Evolutionary conservation across 805 yeast species (phyloP).

Genomic region (Starmerella apis): DNA sequence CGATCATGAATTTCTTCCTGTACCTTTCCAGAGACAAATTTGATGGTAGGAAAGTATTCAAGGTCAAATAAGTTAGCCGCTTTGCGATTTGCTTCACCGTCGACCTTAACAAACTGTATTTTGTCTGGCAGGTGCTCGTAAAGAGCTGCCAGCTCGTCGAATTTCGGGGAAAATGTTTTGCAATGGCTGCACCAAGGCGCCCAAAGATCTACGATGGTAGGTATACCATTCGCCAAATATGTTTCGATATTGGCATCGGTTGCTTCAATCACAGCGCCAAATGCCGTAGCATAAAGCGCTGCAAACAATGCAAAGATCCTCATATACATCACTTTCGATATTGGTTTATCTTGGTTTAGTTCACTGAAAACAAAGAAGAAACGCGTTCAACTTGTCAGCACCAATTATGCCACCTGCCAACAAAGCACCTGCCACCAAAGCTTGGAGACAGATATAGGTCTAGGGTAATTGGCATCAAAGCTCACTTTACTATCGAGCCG

Average conservation of each 20-base stretch:
- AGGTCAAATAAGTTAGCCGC: slow-evolving; percentile 43
- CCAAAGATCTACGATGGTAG: slow-evolving; percentile 56
- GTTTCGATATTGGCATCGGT: slow-evolving; percentile 50
- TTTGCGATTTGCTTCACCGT: slow-evolving; percentile 49
- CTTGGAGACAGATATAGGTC: no score
- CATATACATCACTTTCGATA: no score
- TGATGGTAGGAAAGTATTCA: slow-evolving; percentile 57
- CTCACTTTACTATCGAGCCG: no score
- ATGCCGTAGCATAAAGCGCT: not conserved
- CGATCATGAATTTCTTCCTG: slow-evolving; percentile 48
- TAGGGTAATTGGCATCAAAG: not conserved
- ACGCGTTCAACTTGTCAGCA: not conserved
- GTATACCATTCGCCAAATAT: slow-evolving; percentile 48
- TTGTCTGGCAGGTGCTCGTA: slow-evolving; percentile 40
- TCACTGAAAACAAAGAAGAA: no score
- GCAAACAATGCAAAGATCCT: not conserved
- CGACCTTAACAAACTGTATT: slow-evolving; percentile 44
- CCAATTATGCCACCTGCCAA: not conserved
- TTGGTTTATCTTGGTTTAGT: no score
- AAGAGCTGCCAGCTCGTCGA: slow-evolving; percentile 65
- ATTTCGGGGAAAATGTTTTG: slow-evolving; percentile 74
- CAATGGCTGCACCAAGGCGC: slow-evolving; percentile 94
- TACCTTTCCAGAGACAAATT: slow-evolving; percentile 43
- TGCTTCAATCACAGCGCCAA: slow-evolving; percentile 29
- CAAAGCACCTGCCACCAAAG: no score